Base-by-base conservation (phyloP, 495 filamentous ascomycete genomes). In the Pseudomonodictys pantanalensis region DNA sequence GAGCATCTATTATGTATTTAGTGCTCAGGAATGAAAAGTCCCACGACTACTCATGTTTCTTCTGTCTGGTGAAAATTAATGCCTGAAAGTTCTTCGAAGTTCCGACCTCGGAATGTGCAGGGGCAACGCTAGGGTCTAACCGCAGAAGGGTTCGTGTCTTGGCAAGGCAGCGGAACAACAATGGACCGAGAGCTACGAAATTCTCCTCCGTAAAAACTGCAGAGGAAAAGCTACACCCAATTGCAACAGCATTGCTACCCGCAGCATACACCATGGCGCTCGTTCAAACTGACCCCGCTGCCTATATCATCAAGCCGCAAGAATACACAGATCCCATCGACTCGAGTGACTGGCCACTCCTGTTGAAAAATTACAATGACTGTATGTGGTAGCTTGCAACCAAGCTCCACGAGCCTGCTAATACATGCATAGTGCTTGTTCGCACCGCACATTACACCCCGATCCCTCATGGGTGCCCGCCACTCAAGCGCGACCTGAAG, bases 371-470 rank as follows among this genome's bases (percentile, higher is more conserved):
- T 75, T 97, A 91, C 71, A 83, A 87, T 71, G 87, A 90, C 67
- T 77, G 86, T 88, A 78, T 42, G 85, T 42, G 65, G 45, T 57
- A 54, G 8, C 53, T 29, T 20, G n/a, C 28, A 50, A 22, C n/a
- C n/a, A n/a, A 45, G 42, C 46, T 42, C 10, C 43, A 22, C 12
- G 41, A 29, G 11, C 12, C 51, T 53, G 46, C 56, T 60, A 48
- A 56, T 18, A 29, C 41, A 30, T 32, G 41, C 43, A 33, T 67
- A 91, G 87, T 97, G 57, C 83, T 90, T 57, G 85, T 95, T 62
- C 85, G 90, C 60, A 95, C 90, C 58, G 88, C 87, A 47, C 91
- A 97, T 73, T 98, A 90, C 75, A 96, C 91, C 2, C 93, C 93
- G 25, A 96, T 97, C 58, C 90, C 92, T 60, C 82, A 84, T 71